phyloP scores from a whole-genome alignment of 352 stramenopile species.

The Globisporangium spinosum region DNA sequence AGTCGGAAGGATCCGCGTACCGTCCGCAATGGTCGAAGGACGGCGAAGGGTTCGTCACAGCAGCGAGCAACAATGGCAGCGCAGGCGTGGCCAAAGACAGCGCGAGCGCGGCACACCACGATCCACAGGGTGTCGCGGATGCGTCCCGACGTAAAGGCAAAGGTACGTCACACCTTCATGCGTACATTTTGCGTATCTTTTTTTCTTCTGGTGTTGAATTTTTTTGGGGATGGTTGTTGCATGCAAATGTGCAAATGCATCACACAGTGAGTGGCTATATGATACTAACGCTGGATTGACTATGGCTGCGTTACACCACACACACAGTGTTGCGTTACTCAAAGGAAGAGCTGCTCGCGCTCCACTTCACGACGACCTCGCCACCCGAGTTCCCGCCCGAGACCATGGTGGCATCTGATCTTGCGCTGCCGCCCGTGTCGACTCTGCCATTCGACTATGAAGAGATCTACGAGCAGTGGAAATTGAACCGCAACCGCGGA shows the following conservation, averaged over 20 bases:
- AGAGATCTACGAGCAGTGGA: constrained; percentile 87
- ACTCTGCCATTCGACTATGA: constrained; percentile 84
- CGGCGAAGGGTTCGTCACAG: constrained; percentile 77
- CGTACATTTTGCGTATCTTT: constrained; percentile 6
- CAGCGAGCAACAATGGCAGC: constrained; percentile 13
- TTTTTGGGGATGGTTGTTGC: neutral
- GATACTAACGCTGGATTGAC: neutral
- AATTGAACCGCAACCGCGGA: constrained; percentile 73
- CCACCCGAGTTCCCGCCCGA: constrained; percentile 54
- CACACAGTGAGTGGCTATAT: neutral
- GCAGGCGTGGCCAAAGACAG: constrained; percentile 19
- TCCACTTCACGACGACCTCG: constrained; percentile 59
- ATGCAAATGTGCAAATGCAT: constrained; percentile 1
- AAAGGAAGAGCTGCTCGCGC: constrained; percentile 73
- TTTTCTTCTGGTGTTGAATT: neutral
- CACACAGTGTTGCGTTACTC: constrained; percentile 66
- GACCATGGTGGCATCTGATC: constrained; percentile 60
- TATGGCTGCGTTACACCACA: neutral
- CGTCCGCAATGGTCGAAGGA: constrained; percentile 86
- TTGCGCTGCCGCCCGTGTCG: constrained; percentile 61
- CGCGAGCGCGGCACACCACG: constrained; percentile 20
- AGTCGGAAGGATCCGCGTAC: constrained; percentile 66
- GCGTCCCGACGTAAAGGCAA: constrained; percentile 63
- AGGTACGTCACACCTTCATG: constrained; percentile 28
- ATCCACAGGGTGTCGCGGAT: constrained; percentile 23